Evolutionary conservation across 331 rosid species (phyloP), one percentile per base, ranked within the genome.

Genomic region (Quercus phellos): DNA sequence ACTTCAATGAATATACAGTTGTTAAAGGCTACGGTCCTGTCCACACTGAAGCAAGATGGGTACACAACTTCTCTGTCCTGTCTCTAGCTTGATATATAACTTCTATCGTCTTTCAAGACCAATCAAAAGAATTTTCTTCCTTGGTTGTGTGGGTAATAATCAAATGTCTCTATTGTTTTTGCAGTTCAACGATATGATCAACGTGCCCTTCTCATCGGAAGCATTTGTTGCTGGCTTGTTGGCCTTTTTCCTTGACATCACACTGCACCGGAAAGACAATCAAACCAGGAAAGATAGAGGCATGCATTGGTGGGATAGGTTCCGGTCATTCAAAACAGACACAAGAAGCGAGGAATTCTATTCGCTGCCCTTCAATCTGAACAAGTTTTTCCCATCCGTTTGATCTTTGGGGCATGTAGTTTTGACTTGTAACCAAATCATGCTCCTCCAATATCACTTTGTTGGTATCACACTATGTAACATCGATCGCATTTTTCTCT

Each of bases 361-460:
- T 64, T 81, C 88, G 11, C 84, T 89, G 55, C 93, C 93, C 19
- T 87, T 87, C 82, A 89, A 89, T 72, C 87, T 89, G 61, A 89
- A 89, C 86, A 89, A 89, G 90, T 89, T 82, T 73, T 89, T 89
- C 86, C 93, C 93, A 24, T 89, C 93, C 0, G 89, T 89, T 16
- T 89, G 86, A 86, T 55, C 16, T 16, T 14, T 7, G 72, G 42
- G 42, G 4, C 21, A 5, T 30, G 56, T 38, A 50, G 12, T 73
- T 64, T 22, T 30, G 26, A 61, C 51, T 51, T 38, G 22, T 54
- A 58, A n/a, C 55, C 38, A 1, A 35, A 19, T 43, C 70, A 17
- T 83, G 78, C 73, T 30, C 46, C 66, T 30, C 24, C 78, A 53
- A 79, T 82, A 34, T 78, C 76, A 73, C 77, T 13, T 50, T 71